These are phyloP conservation scores for Saposhnikovia divaricata DNA, from an alignment of 129 eudicot genomes.

Conservation along the genomic window DNA sequence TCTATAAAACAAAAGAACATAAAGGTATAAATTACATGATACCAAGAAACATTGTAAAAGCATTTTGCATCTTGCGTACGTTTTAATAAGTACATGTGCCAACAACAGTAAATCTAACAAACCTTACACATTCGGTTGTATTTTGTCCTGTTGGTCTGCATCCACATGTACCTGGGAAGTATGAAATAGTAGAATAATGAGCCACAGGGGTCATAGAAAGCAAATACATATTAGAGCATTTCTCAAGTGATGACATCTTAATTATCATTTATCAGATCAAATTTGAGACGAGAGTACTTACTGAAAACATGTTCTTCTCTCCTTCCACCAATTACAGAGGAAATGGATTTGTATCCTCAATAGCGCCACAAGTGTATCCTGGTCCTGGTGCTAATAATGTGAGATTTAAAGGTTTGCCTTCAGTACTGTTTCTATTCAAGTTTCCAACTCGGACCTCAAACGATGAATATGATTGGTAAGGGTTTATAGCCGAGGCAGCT, in stretches of 20 bases:
- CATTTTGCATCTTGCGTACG: not conserved
- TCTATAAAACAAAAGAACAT: slow-evolving; percentile 18
- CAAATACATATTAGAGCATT: too few species aligned
- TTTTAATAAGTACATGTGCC: not conserved
- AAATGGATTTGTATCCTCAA: slow-evolving; percentile 48
- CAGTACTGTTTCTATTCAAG: too few species aligned
- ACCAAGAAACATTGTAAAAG: not conserved
- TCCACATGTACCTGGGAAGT: slow-evolving; percentile 66
- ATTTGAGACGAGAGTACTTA: slow-evolving; percentile 23
- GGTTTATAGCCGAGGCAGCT: too few species aligned
- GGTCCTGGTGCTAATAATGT: slow-evolving; percentile 56
- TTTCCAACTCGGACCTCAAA: too few species aligned
- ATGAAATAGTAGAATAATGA: too few species aligned
- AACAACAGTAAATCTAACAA: not conserved
- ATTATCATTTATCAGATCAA: not conserved
- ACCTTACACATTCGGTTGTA: slow-evolving; percentile 52
- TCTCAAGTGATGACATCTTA: not conserved
- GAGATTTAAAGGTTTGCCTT: too few species aligned
- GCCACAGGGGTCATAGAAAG: slow-evolving; percentile 6
- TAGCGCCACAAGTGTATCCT: slow-evolving; percentile 59
- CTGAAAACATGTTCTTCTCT: slow-evolving; percentile 70
- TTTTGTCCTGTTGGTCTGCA: slow-evolving; percentile 44
- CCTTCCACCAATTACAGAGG: slow-evolving; percentile 38
- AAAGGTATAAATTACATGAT: not conserved
- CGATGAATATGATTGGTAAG: too few species aligned